phyloP scores from a whole-genome alignment of 768 basidiomycete genomes.

The Hemileccinum impolitum region DNA sequence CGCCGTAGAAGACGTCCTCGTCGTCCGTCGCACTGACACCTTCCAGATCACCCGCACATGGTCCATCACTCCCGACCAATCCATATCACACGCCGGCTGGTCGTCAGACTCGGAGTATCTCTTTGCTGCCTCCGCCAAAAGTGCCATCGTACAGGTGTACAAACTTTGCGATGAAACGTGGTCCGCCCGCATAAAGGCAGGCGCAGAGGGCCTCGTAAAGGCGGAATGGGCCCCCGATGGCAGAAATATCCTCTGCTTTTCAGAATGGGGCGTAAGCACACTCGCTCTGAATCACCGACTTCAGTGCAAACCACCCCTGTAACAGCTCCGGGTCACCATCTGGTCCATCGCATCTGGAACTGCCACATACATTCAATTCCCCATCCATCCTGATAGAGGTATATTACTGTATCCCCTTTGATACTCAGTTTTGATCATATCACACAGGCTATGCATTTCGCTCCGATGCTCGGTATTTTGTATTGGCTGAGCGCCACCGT shows the following conservation, averaged over 20 bases:
- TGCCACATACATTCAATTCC: conserved; percentile 84
- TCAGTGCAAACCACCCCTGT: conserved; percentile 1
- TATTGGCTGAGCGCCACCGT: conserved; percentile 85
- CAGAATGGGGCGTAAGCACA: conserved; percentile 84
- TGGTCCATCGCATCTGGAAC: conserved; percentile 77
- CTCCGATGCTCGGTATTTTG: conserved; percentile 77
- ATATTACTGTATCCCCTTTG: not conserved
- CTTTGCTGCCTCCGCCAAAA: conserved; percentile 72
- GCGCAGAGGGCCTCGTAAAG: conserved; percentile 78
- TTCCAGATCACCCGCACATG: conserved; percentile 82
- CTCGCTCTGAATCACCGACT: not conserved
- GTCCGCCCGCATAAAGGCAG: conserved; percentile 74
- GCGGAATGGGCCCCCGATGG: conserved; percentile 92
- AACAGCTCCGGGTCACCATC: conserved; percentile 77
- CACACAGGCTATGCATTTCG: conserved; percentile 71
- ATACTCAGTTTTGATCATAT: not conserved
- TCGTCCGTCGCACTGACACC: conserved; percentile 80
- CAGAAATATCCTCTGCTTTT: conserved; percentile 81
- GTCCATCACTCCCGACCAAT: conserved; percentile 51
- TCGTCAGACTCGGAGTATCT: conserved; percentile 87
- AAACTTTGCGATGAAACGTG: conserved; percentile 79
- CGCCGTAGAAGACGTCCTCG: conserved; percentile 71
- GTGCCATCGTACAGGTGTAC: conserved; percentile 70
- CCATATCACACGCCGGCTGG: conserved; percentile 80
- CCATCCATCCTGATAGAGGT: conserved; percentile 81